Evolutionary conservation across 495 filamentous ascomycete species (phyloP).

Genomic region (Cercophora samala): DNA sequence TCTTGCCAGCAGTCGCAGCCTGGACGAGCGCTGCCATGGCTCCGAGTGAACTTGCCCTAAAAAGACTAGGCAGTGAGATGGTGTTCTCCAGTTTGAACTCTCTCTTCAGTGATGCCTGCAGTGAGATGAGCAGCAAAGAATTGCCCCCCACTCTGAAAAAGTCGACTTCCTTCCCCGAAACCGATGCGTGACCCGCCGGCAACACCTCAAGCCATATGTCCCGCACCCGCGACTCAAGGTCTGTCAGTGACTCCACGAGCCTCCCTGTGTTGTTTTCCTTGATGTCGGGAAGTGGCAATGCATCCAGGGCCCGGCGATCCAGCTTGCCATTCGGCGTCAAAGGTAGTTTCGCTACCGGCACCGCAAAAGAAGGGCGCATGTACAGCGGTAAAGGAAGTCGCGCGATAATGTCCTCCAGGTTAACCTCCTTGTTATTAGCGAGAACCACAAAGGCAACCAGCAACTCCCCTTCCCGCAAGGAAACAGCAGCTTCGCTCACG

Average conservation of each 20-base stretch:
- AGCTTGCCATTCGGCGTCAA: conserved; percentile 16
- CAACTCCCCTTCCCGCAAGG: neutral
- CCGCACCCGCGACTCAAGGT: neutral
- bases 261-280: neutral
- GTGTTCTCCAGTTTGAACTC: neutral
- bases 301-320: conserved; percentile 12
- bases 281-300: neutral
- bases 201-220: neutral
- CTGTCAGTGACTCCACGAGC: neutral
- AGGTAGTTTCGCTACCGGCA: conserved; percentile 19
- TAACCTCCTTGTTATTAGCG: neutral
- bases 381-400: conserved; percentile 17
- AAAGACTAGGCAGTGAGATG: neutral
- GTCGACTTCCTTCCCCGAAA: neutral
- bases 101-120: neutral
- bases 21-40: neutral
- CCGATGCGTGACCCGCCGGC: neutral
- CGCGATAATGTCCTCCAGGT: neutral
- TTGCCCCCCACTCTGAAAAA: neutral
- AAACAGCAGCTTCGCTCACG: conserved; percentile 1
- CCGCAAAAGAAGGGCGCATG: conserved; percentile 29
- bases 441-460: neutral
- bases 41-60: neutral
- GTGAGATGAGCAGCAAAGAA: neutral
- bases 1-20: neutral